Base-by-base conservation (phyloP, 148 eudicot genomes). In the Rhododendron ferrugineum region DNA sequence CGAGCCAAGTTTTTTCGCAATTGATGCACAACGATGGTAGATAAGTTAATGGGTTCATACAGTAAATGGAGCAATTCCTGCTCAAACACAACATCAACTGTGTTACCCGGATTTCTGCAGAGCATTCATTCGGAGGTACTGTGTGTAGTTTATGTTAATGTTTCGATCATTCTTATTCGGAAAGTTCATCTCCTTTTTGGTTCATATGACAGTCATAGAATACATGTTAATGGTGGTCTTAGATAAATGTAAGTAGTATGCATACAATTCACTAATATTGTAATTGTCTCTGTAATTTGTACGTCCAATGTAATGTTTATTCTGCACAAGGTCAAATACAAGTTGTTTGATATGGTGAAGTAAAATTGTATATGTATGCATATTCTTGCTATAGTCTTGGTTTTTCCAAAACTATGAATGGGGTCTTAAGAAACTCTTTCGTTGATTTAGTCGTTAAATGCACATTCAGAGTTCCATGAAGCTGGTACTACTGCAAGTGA, bases 1-100 rank as follows among this genome's bases (percentile, higher is more conserved):
- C 92, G 1, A 92, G 90, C 85, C 88, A 89, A 40, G 93, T 95
- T 47, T 96, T 96, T 88, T 96, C 99, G 34, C 99, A 96, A 87
- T 85, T 96, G 91, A 86, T 96, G 74, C 91, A 92, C 76, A 94
- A 84, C 44, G 89, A 91, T 84, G 99, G 98, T 79, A 91, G 99
- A 90, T 96, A 91, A 40, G 80, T 64, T 64, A 52, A 40, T 70
- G 70, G 49, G 42, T 86, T 86, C 37, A 78, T n/a, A 18, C 46
- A 26, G 32, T 18, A n/a, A 78, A 26, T 62, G 56, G 4, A 34
- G 83, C 76, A 56, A 32, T 82, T 32, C 76, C 23, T 26, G 37
- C 68, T 54, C 16, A 22, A 73, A 20, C 34, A 22, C 79, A 74
- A 22, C 68, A 73, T 73, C 47, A 83, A 22, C 68, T 75, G 13